These are phyloP conservation scores for Phellopilus nigrolimitatus DNA, from an alignment of 1,284 basidiomycete species.

Conservation along the genomic window DNA sequence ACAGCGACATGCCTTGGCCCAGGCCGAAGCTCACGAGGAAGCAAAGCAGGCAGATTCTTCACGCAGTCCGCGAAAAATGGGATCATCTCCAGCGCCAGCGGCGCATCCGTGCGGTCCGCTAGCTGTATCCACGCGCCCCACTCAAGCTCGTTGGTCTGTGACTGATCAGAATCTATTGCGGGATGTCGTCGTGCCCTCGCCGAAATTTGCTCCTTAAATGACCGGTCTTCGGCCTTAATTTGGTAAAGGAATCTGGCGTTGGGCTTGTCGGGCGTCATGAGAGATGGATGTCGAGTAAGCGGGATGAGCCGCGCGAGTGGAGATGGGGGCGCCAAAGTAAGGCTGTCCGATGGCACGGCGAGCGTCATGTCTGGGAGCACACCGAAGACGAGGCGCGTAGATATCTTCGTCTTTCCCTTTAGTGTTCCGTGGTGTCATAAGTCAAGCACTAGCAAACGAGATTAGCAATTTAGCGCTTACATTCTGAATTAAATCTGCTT, in stretches of 20 bases:
- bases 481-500: slow-evolving; percentile 51
- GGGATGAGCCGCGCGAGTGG: slow-evolving; percentile 53
- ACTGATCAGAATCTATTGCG: not conserved
- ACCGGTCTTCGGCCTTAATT: slow-evolving; percentile 37
- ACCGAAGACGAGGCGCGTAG: slow-evolving; percentile 53
- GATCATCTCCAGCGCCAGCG: slow-evolving; percentile 41
- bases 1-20: slow-evolving; percentile 22
- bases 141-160: slow-evolving; percentile 32
- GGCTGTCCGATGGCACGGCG: slow-evolving; percentile 14
- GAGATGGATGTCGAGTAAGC: slow-evolving; percentile 45
- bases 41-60: slow-evolving; percentile 37
- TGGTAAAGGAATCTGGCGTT: slow-evolving; percentile 34
- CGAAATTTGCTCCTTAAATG: slow-evolving; percentile 31
- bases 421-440: no score
- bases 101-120: slow-evolving; percentile 34
- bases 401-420: slow-evolving; percentile 44
- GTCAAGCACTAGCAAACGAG: no score
- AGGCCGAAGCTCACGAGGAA: slow-evolving; percentile 32
- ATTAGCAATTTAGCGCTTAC: slow-evolving; percentile 30
- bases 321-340: slow-evolving; percentile 43
- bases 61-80: slow-evolving; percentile 54
- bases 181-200: not conserved
- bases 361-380: slow-evolving; percentile 32
- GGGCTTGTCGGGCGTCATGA: slow-evolving; percentile 22
- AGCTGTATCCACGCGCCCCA: slow-evolving; percentile 57